A percentile compares a stretch with the other conserved stretches of the same genome.
phyloP scores from a whole-genome alignment of 2,329 filamentous ascomycete species.

The Apiospora phragmitis region DNA sequence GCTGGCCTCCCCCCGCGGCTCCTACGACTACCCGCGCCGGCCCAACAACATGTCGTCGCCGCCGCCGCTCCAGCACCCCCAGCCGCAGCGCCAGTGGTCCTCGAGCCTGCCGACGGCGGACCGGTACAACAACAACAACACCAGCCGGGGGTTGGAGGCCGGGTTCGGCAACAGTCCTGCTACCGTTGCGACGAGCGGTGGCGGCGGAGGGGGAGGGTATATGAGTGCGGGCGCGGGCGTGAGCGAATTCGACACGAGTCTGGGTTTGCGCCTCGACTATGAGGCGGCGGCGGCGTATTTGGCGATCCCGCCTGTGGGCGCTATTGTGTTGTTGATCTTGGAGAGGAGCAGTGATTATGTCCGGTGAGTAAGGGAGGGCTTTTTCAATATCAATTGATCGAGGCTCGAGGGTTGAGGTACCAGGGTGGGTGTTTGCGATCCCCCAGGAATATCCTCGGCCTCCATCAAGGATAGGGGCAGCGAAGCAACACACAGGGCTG shows the following conservation, averaged over 20 bases:
- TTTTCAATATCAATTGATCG: neutral
- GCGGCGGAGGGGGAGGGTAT: slow-evolving; percentile 22
- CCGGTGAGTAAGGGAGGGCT: slow-evolving; percentile 56
- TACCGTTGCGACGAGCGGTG: slow-evolving; percentile 17
- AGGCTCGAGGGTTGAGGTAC: neutral
- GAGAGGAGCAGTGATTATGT: slow-evolving; percentile 98
- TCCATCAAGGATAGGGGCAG: too few relatives aligned
- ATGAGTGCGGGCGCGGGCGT: slow-evolving; percentile 47
- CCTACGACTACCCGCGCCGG: slow-evolving; percentile 57
- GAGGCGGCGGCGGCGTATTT: slow-evolving; percentile 92
- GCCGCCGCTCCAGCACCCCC: slow-evolving; percentile 51
- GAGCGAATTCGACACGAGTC: slow-evolving; percentile 86
- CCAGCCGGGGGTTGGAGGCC: slow-evolving; percentile 37
- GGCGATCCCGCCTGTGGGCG: slow-evolving; percentile 79
- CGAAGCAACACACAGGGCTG: too few relatives aligned
- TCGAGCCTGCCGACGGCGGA: slow-evolving; percentile 23
- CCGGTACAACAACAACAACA: slow-evolving; percentile 5
- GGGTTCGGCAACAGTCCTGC: slow-evolving; percentile 19
- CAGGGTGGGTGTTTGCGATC: too few relatives aligned
- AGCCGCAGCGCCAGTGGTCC: slow-evolving; percentile 59
- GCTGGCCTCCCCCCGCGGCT: slow-evolving; percentile 54
- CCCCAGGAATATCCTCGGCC: too few relatives aligned
- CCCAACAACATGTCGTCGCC: slow-evolving; percentile 45
- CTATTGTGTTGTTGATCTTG: slow-evolving; percentile 78
- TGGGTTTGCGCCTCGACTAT: slow-evolving; percentile 83